Evolutionary conservation across 306 rosid species (phyloP).

Genomic region (Mimosa bimucronata): DNA sequence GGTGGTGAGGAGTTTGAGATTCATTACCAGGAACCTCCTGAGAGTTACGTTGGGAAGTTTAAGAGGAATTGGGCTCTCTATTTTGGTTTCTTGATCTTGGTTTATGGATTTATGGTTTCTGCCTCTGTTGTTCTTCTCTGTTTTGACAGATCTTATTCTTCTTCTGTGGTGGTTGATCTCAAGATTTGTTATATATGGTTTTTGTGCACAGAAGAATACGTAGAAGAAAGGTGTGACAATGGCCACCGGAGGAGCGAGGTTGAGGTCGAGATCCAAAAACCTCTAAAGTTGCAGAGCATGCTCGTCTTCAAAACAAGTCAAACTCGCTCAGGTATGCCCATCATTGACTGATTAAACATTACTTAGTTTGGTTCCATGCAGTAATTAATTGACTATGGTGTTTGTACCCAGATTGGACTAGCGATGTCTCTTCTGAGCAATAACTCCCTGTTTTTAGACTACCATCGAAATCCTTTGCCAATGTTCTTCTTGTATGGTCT

Average conservation of each 20-base stretch:
- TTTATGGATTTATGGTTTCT: conserved; percentile 59
- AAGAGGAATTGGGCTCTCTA: conserved; percentile 75
- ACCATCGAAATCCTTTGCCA: conserved; percentile 95
- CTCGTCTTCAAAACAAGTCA: too few relatives aligned
- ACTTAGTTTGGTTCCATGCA: conserved; percentile 31
- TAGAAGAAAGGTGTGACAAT: too few relatives aligned
- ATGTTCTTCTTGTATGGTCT: conserved; percentile 87
- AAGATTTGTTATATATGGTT: background rate
- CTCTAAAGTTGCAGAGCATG: too few relatives aligned
- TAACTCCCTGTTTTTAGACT: conserved; percentile 90
- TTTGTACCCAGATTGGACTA: conserved; percentile 73
- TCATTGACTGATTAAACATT: conserved; percentile 1
- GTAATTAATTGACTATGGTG: conserved; percentile 14
- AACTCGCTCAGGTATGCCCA: conserved; percentile 73
- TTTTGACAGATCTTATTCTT: conserved; percentile 45
- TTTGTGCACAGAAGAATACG: too few relatives aligned
- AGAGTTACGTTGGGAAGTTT: conserved; percentile 66
- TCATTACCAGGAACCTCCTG: conserved; percentile 70
- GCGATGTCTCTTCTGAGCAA: conserved; percentile 99
- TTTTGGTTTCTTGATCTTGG: conserved; percentile 64
- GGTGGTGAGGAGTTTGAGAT: conserved; percentile 63
- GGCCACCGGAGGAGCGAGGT: too few relatives aligned
- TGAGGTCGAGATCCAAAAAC: too few relatives aligned
- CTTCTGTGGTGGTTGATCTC: background rate
- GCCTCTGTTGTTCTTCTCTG: conserved; percentile 69